Percentiles rank a stretch among this genome's conserved stretches.
phyloP scores from a whole-genome alignment of 2,329 filamentous ascomycete species.

The Didymella sp. region DNA sequence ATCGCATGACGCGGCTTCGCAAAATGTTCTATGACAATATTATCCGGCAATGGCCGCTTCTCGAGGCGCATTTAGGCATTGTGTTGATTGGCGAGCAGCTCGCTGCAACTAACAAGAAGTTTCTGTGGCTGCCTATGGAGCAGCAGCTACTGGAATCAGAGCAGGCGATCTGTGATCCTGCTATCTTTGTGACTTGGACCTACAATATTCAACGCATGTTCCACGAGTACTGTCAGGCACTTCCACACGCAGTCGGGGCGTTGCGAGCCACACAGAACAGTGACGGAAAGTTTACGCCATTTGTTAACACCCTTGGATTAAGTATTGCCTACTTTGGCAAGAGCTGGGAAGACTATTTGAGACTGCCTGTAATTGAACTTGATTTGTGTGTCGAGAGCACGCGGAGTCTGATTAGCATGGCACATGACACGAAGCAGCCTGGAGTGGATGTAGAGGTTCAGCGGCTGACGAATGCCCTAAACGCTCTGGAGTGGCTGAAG shows the following conservation, averaged over 20 bases:
- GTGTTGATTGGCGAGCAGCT: constrained; percentile 32
- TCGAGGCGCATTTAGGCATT: constrained; percentile 34
- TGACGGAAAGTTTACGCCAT: constrained; percentile 35
- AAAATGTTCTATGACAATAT: constrained; percentile 39
- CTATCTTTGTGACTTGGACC: constrained; percentile 35
- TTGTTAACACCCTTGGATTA: constrained; percentile 37
- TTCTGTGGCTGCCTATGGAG: constrained; percentile 31
- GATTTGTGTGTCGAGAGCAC: constrained; percentile 30
- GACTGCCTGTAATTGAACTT: constrained; percentile 34
- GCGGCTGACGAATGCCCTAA: constrained; percentile 23
- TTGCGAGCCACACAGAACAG: constrained; percentile 29
- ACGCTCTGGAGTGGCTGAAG: constrained; percentile 25
- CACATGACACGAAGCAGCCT: constrained; percentile 2
- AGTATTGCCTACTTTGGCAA: constrained; percentile 34
- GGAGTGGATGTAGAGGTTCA: constrained; percentile 14
- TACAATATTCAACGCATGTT: constrained; percentile 29
- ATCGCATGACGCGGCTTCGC: constrained; percentile 33
- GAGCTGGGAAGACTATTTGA: constrained; percentile 40
- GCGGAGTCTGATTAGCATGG: constrained; percentile 21
- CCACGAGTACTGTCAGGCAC: constrained; percentile 32
- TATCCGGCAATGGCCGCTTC: constrained; percentile 35
- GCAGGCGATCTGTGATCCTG: constrained; percentile 27
- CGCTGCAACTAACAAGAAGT: constrained; percentile 26
- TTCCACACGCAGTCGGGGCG: constrained; percentile 37
- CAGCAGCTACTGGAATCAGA: constrained; percentile 21